These are phyloP conservation scores for Sordariomycetes sp. DNA, from an alignment of 2,329 filamentous ascomycete species.

Conservation along the genomic window DNA sequence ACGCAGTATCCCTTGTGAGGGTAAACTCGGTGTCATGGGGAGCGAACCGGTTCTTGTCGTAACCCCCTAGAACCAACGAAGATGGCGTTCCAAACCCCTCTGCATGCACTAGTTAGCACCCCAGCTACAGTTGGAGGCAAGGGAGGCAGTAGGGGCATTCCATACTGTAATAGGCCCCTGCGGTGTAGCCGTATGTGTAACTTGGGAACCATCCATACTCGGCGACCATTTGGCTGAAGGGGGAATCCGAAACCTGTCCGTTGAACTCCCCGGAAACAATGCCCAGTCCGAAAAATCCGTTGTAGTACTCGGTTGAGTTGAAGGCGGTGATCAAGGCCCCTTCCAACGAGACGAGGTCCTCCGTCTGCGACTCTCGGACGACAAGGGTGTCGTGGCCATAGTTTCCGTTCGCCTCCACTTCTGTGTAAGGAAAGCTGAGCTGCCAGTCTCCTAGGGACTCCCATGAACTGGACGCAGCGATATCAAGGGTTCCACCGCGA, in stretches of 20 bases:
- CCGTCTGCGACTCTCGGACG: constrained; percentile 25
- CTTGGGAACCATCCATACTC: constrained; percentile 53
- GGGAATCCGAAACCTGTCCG: constrained; percentile 34
- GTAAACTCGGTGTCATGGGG: constrained; percentile 50
- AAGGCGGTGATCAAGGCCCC: constrained; percentile 37
- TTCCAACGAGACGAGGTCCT: constrained; percentile 28
- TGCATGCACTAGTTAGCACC: constrained; percentile 11
- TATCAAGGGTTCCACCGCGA: constrained; percentile 50
- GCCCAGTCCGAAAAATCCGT: constrained; percentile 46
- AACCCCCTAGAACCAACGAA: constrained; percentile 58
- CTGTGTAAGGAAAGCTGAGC: constrained; percentile 48
- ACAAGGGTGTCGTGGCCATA: constrained; percentile 47
- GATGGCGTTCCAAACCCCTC: constrained; percentile 31
- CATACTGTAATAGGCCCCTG: constrained; percentile 62
- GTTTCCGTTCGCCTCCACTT: constrained; percentile 47
- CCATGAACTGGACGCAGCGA: constrained; percentile 45
- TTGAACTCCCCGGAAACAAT: constrained; percentile 43
- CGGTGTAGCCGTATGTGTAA: constrained; percentile 65
- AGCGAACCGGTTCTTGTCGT: constrained; percentile 52
- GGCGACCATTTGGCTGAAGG: constrained; percentile 47
- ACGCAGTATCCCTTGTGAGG: constrained; percentile 40
- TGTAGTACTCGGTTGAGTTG: constrained; percentile 44
- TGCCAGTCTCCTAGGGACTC: constrained; percentile 46
- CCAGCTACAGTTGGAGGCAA: background rate
- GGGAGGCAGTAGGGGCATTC: background rate